Evolutionary conservation across 345 rosid species (phyloP).

Genomic region (Rhodamnia argentea): DNA sequence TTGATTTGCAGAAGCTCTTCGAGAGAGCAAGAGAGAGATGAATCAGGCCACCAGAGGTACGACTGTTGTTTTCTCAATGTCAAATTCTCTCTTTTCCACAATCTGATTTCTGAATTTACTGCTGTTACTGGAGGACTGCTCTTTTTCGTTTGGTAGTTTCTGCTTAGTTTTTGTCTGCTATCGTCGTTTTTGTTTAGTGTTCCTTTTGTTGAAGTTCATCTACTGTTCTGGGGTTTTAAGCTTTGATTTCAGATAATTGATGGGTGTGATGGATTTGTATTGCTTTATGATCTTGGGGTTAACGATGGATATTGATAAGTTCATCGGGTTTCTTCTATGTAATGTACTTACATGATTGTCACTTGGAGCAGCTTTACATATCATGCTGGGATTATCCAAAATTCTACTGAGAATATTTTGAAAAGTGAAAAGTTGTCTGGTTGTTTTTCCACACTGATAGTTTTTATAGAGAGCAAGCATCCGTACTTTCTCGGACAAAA

Average conservation of each 20-base stretch:
- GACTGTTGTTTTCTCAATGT: background rate
- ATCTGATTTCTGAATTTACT: background rate
- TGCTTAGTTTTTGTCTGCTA: background rate
- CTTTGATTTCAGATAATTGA: background rate
- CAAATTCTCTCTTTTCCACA: background rate
- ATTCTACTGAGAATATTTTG: background rate
- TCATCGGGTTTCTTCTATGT: background rate
- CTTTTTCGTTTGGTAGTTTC: background rate
- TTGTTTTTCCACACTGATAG: background rate
- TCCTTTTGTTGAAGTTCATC: background rate
- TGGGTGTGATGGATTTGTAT: background rate
- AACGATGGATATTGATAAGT: background rate
- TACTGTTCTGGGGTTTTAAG: background rate
- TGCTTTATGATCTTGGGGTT: background rate
- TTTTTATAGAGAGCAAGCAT: background rate
- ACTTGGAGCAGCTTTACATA: background rate
- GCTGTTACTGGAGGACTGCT: background rate
- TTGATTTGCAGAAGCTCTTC: constrained; percentile 60
- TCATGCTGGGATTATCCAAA: background rate
- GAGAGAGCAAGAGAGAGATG: constrained; percentile 91
- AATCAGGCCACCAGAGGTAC: constrained; percentile 86
- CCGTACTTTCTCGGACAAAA: background rate
- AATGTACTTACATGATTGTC: background rate
- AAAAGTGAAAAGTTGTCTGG: background rate
- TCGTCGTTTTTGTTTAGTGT: background rate